A percentile compares a stretch with the other conserved stretches of the same genome.
Conservation (phyloP, 2,329 filamentous ascomycete species). For the Exutisphaerella laricina region DNA sequence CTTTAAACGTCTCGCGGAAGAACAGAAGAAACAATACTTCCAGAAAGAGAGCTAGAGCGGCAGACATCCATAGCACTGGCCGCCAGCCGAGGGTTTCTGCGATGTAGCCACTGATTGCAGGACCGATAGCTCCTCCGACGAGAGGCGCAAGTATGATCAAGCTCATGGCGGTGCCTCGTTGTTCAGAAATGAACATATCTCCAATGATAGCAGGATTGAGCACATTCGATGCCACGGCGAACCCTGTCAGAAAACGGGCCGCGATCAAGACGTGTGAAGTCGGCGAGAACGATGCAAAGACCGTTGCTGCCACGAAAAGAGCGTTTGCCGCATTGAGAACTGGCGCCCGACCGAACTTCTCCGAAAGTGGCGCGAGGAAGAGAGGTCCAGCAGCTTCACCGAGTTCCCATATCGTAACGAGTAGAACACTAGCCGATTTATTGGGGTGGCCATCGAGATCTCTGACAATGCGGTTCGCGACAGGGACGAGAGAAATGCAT, state of each 20-base stretch:
- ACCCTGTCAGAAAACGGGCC: slow-evolving; percentile 41
- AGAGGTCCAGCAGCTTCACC: slow-evolving; percentile 45
- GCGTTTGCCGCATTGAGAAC: slow-evolving; percentile 39
- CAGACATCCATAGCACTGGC: slow-evolving; percentile 48
- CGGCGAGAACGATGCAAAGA: slow-evolving; percentile 37
- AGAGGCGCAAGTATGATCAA: slow-evolving; percentile 53
- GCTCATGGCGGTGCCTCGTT: slow-evolving; percentile 55
- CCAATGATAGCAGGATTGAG: slow-evolving; percentile 59
- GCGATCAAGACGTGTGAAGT: slow-evolving; percentile 38
- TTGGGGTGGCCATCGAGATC: slow-evolving; percentile 22
- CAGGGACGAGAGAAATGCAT: slow-evolving; percentile 30
- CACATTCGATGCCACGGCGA: slow-evolving; percentile 47
- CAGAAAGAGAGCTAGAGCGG: slow-evolving; percentile 44
- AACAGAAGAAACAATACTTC: slow-evolving; percentile 48
- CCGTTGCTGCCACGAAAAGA: slow-evolving; percentile 41
- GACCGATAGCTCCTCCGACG: slow-evolving; percentile 53
- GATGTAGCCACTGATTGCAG: slow-evolving; percentile 51
- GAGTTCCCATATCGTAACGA: slow-evolving; percentile 47
- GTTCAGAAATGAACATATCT: slow-evolving; percentile 55
- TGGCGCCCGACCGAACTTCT: slow-evolving; percentile 39
- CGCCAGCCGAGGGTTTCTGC: slow-evolving; percentile 54
- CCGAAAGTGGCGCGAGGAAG: slow-evolving; percentile 42
- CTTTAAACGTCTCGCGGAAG: slow-evolving; percentile 58
- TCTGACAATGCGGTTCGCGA: slow-evolving; percentile 25
- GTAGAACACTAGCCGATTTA: slow-evolving; percentile 32